Conservation (phyloP, 257 asterid genomes). For the Jasminum sambac region DNA sequence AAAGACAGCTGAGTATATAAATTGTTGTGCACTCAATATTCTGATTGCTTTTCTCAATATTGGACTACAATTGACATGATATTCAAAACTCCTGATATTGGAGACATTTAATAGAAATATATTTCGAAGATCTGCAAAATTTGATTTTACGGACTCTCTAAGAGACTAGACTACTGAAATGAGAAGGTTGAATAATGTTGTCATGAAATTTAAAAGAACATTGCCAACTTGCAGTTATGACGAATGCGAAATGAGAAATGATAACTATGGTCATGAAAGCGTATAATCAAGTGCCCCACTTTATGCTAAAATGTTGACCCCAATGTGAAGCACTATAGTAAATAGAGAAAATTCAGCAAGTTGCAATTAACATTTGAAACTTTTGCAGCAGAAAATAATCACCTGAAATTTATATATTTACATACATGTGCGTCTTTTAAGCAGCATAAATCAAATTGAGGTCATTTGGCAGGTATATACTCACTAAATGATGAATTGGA, state of each 20-base stretch:
- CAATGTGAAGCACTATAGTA: constrained; percentile 6
- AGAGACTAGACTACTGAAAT: constrained; percentile 8
- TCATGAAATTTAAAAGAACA: background rate
- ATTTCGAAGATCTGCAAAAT: constrained; percentile 1
- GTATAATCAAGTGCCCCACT: background rate
- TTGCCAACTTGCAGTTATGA: constrained; percentile 6
- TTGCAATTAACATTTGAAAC: background rate
- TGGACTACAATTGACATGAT: constrained; percentile 5
- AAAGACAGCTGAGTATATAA: constrained; percentile 20
- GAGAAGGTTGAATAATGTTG: background rate
- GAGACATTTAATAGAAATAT: constrained; percentile 10
- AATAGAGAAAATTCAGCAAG: constrained; percentile 9
- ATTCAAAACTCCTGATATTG: constrained; percentile 1
- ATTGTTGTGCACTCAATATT: constrained; percentile 9
- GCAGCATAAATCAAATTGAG: constrained; percentile 10
- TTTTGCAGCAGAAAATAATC: constrained; percentile 14
- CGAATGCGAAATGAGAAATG: constrained; percentile 4
- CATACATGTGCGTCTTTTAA: background rate
- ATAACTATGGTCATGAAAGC: background rate
- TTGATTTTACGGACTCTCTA: constrained; percentile 9
- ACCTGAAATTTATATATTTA: background rate
- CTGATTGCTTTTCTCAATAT: background rate
- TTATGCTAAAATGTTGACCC: constrained; percentile 6
- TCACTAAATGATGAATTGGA: constrained; percentile 98
- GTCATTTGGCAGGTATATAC: constrained; percentile 26